A percentile compares a stretch with the other conserved stretches of the same genome.
Evolutionary conservation across 106 monocot genomes (phyloP).

Genomic region (Allium sativum): DNA sequence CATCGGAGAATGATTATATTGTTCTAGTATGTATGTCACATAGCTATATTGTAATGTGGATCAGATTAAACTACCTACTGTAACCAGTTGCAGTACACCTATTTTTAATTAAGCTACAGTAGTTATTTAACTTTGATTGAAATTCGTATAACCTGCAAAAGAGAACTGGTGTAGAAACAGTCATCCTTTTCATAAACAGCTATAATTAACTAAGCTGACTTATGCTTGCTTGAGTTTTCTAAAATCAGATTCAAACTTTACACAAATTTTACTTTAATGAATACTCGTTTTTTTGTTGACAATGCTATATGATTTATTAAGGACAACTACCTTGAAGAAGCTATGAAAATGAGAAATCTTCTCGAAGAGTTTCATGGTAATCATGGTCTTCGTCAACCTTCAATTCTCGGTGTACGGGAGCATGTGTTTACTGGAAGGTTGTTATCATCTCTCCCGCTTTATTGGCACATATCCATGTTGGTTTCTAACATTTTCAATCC

Average conservation of each 20-base stretch:
- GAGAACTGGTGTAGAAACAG: no score
- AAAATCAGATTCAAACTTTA: not conserved
- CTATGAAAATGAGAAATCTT: constrained; percentile 94
- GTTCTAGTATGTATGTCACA: no score
- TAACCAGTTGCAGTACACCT: no score
- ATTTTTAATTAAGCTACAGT: no score
- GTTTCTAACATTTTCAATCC: not conserved
- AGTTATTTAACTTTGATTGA: no score
- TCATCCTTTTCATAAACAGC: no score
- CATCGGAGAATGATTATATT: no score
- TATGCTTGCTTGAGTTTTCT: not conserved
- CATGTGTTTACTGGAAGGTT: constrained; percentile 99
- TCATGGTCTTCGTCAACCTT: constrained; percentile 63
- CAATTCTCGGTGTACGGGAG: constrained; percentile 93
- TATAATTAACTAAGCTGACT: no score
- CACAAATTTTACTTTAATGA: not conserved
- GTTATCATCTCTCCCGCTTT: not conserved
- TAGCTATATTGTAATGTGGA: no score
- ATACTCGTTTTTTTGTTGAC: not conserved
- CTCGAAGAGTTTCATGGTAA: constrained; percentile 76
- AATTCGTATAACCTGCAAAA: no score
- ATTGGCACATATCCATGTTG: not conserved
- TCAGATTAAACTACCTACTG: no score
- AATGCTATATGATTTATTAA: constrained; percentile 6
- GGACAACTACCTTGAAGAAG: constrained; percentile 98